Percentiles rank a stretch among this genome's conserved stretches.
Evolutionary conservation across 768 basidiomycete species (phyloP).

Genomic region (Holtermanniella nyarrowii): DNA sequence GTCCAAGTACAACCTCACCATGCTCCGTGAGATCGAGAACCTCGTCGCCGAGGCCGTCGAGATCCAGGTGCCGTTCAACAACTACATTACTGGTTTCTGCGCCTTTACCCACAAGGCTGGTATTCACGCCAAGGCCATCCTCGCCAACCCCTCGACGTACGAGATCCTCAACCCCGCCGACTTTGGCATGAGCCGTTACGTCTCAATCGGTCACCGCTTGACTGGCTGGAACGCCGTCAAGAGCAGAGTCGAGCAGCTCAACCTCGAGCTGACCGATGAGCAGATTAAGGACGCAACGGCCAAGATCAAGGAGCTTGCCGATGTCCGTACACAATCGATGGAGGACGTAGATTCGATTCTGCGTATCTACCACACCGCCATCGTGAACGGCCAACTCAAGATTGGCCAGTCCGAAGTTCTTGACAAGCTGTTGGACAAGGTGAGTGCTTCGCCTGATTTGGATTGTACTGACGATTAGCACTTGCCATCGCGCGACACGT

Average conservation of each 20-base stretch:
- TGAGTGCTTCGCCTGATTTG: slow-evolving; percentile 5
- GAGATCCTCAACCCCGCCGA: slow-evolving; percentile 99
- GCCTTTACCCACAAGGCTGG: slow-evolving; percentile 99
- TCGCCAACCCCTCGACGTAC: slow-evolving; percentile 98
- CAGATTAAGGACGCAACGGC: slow-evolving; percentile 97
- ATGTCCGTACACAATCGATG: slow-evolving; percentile 96
- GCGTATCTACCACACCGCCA: slow-evolving; percentile 88
- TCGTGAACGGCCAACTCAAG: slow-evolving; percentile 79
- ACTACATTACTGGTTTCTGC: slow-evolving; percentile 77
- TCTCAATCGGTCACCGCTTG: slow-evolving; percentile 92
- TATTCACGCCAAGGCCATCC: slow-evolving; percentile 99
- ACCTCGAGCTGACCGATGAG: slow-evolving; percentile 77
- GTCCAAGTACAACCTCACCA: slow-evolving; percentile 92
- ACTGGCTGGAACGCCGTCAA: slow-evolving; percentile 99
- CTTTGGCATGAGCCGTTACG: slow-evolving; percentile 93
- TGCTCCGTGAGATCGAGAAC: slow-evolving; percentile 98
- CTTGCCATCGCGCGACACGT: slow-evolving; percentile 32
- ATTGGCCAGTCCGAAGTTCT: slow-evolving; percentile 90
- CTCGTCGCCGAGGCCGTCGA: slow-evolving; percentile 97
- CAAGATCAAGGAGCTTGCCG: slow-evolving; percentile 99
- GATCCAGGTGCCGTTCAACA: slow-evolving; percentile 81
- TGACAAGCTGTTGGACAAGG: slow-evolving; percentile 67
- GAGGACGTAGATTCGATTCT: slow-evolving; percentile 96
- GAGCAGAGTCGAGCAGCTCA: slow-evolving; percentile 94
- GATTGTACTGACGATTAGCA: slow-evolving; percentile 12